These are phyloP conservation scores for Friedmanniomyces simplex DNA, from an alignment of 495 filamentous ascomycete genomes.

Conservation along the genomic window DNA sequence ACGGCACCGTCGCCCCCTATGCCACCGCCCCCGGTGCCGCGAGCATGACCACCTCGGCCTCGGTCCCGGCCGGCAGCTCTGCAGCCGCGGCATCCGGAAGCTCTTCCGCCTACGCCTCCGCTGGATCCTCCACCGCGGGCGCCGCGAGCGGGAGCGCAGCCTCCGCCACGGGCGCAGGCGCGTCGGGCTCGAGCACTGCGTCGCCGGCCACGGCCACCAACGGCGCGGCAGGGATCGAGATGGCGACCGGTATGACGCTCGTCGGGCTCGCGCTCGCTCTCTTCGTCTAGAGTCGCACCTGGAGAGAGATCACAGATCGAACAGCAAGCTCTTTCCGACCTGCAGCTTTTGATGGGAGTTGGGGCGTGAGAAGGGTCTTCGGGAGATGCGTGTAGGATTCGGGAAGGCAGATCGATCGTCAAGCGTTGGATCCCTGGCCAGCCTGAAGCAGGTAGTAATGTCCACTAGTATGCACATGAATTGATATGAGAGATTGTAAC, in stretches of 20 bases:
- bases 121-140: background rate
- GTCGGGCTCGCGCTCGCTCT: constrained; percentile 11
- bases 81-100: background rate
- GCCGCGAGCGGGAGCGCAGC: constrained; percentile 1
- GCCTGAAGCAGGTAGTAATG: background rate
- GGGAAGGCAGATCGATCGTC: too few relatives aligned
- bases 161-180: background rate
- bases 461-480: background rate
- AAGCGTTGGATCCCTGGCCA: too few relatives aligned
- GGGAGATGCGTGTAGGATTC: too few relatives aligned
- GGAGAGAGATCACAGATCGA: too few relatives aligned
- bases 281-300: background rate
- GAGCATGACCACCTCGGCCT: background rate
- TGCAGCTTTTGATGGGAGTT: background rate
- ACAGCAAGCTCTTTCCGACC: too few relatives aligned
- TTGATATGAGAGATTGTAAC: background rate
- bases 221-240: constrained; percentile 2
- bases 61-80: background rate
- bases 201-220: background rate
- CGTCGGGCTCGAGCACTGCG: background rate
- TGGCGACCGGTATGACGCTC: constrained; percentile 1
- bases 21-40: background rate
- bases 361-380: background rate
- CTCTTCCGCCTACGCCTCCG: background rate
- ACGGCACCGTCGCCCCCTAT: background rate